phyloP scores from a whole-genome alignment of 2,329 filamentous ascomycete species.

The Metarhizium anisopliae region DNA sequence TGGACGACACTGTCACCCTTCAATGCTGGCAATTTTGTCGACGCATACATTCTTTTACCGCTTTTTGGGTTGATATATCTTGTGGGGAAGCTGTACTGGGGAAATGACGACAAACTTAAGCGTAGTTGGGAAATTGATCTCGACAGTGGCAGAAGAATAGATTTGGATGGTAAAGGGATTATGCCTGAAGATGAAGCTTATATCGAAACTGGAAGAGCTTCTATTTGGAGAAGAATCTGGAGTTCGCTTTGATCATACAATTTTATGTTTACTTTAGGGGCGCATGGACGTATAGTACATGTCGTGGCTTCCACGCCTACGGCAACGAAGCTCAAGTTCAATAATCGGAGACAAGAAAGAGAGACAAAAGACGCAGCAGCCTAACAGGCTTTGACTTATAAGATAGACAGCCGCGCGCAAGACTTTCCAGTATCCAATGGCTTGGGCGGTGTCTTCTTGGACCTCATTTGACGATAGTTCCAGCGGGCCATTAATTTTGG shows the following conservation, averaged over 20 bases:
- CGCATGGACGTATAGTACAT: neutral
- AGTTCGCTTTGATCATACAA: slow-evolving; percentile 26
- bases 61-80: slow-evolving; percentile 50
- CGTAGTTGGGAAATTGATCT: slow-evolving; percentile 45
- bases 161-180: slow-evolving; percentile 37
- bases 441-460: too few species aligned
- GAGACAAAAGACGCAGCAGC: too few species aligned
- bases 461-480: too few species aligned
- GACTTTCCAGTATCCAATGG: too few species aligned
- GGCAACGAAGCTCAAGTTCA: neutral
- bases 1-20: slow-evolving; percentile 53
- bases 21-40: slow-evolving; percentile 48
- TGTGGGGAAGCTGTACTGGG: slow-evolving; percentile 43
- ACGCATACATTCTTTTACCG: slow-evolving; percentile 53
- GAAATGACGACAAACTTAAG: slow-evolving; percentile 40
- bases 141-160: slow-evolving; percentile 43
- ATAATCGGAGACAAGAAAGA: too few species aligned
- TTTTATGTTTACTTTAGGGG: neutral
- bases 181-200: slow-evolving; percentile 19
- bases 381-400: too few species aligned
- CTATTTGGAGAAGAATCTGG: slow-evolving; percentile 36
- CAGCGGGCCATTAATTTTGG: too few species aligned
- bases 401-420: too few species aligned
- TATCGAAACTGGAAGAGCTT: slow-evolving; percentile 16
- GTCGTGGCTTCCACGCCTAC: neutral